Evolutionary conservation across 306 rosid species (phyloP).

Genomic region (Lathyrus aphaca): DNA sequence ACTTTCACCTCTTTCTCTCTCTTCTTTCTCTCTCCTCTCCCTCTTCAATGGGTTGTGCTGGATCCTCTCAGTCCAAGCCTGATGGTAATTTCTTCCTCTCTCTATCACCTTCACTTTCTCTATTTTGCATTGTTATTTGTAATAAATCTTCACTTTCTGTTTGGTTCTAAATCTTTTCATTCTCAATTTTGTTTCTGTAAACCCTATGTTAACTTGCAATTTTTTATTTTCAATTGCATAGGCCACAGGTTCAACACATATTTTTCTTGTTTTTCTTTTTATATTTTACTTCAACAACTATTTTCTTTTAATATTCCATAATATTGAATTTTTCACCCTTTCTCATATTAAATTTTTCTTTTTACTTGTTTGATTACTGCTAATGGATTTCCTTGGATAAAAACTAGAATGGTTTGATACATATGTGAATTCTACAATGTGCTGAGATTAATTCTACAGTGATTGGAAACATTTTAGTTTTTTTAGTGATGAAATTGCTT

Average conservation of each 20-base stretch:
- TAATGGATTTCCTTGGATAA: constrained; percentile 3
- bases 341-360: neutral
- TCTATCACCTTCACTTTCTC: constrained; percentile 4
- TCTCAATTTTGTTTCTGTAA: constrained; percentile 14
- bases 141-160: constrained; percentile 23
- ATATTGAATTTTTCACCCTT: neutral
- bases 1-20: constrained; percentile 1
- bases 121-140: constrained; percentile 41
- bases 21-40: neutral
- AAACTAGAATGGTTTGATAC: neutral
- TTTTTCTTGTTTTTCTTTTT: neutral
- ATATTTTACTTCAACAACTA: neutral
- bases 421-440: constrained; percentile 2
- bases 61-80: constrained; percentile 79
- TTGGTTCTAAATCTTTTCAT: constrained; percentile 22
- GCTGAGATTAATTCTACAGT: neutral
- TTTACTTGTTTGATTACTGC: constrained; percentile 21
- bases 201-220: neutral
- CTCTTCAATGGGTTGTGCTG: constrained; percentile 81
- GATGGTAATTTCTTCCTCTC: constrained; percentile 61
- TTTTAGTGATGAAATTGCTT: constrained; percentile 30
- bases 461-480: neutral
- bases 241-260: neutral
- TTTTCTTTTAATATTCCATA: neutral
- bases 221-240: neutral